Conservation (phyloP, 768 basidiomycete species). For the Lactifluus subvellereus region DNA sequence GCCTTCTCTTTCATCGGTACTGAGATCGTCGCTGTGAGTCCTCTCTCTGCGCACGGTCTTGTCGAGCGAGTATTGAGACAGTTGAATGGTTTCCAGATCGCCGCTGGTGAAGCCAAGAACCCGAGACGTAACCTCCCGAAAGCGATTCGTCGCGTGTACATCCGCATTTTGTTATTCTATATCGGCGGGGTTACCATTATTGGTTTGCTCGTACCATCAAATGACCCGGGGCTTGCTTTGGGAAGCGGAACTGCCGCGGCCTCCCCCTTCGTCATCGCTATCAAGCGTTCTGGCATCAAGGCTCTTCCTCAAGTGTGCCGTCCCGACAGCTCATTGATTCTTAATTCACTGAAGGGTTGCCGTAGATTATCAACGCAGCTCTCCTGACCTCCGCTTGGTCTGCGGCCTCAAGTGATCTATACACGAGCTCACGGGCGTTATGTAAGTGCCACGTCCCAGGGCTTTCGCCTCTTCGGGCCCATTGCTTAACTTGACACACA, state of each 20-base stretch:
- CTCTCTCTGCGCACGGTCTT: background rate
- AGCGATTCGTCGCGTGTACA: constrained; percentile 56
- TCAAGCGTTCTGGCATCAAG: constrained; percentile 79
- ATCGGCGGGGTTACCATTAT: constrained; percentile 62
- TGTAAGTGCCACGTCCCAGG: constrained; percentile 42
- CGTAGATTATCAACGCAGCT: constrained; percentile 71
- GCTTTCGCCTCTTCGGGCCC: constrained; percentile 1
- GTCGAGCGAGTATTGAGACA: background rate
- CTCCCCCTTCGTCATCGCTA: constrained; percentile 91
- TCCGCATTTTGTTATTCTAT: constrained; percentile 78
- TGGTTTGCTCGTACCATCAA: constrained; percentile 77
- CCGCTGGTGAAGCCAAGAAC: constrained; percentile 88
- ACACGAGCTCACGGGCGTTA: constrained; percentile 81
- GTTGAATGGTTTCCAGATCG: constrained; percentile 44
- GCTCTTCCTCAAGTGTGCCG: constrained; percentile 66
- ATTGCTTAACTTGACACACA: background rate
- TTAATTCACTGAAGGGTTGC: background rate
- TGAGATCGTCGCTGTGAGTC: constrained; percentile 82
- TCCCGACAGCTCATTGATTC: background rate
- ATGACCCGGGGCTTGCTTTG: constrained; percentile 49
- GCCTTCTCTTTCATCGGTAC: constrained; percentile 93
- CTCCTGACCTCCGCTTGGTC: constrained; percentile 90
- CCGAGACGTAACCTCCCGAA: constrained; percentile 63
- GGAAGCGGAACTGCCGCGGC: constrained; percentile 56
- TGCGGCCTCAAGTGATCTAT: constrained; percentile 83